Evolutionary conservation across 306 rosid genomes (phyloP), one percentile per base, ranked within the genome.

Genomic region (Vicia faba): DNA sequence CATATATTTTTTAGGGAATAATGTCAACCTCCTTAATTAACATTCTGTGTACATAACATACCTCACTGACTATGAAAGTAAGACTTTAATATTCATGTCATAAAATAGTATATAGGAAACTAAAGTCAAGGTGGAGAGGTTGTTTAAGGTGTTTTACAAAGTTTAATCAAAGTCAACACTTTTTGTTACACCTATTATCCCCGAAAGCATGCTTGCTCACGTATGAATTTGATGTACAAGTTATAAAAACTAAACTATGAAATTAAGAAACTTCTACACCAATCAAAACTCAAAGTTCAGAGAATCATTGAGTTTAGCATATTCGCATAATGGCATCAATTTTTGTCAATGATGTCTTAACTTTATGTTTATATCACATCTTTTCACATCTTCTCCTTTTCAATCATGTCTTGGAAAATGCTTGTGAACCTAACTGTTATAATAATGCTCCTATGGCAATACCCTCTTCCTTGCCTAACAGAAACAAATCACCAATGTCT

Each of bases 271-370:
- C 26, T 8, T 13, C 11, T 16, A 18, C 6, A 46, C 74, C 66
- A 40, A 70, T 57, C 57, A 70, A 41, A 67, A 70, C 12, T 55
- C 55, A 2, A 57, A 31, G 33, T 43, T 56, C 57, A 29, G 11
- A 55, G 8, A 54, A 19, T 39, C 73, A 14, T 68, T 23, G n/a
- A 31, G 14, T 5, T 53, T 11, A 23, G 73, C 54, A 68, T 68
- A 39, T 54, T 68, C 73, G 8, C 33, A 69, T 38, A 46, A 45
- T 28, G 70, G 70, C 20, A 68, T 68, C 51, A 63, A 19, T 33
- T 35, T 46, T 41, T 69, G 66, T 23, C 26, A 59, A 40, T 55
- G 55, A 39, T 31, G 50, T 56, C 54, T 35, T 25, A 68, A 68
- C 61, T 16, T 49, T 49, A 13, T 50, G 25, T 20, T 28, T 36